Evolutionary conservation across 179 eudicot species (phyloP).

Genomic region (Heliamphora pulchella): DNA sequence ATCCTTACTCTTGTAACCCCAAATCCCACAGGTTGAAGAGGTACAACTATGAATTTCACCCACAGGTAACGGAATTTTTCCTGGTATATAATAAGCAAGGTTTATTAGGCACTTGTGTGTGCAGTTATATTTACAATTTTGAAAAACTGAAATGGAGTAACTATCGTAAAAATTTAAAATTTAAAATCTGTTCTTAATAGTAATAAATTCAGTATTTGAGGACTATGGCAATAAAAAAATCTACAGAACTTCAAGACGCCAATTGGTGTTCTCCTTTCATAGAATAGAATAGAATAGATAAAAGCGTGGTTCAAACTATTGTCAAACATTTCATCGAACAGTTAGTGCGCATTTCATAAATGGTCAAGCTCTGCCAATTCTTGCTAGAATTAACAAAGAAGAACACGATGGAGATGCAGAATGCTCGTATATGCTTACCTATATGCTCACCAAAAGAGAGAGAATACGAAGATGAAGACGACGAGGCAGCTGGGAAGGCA

Average conservation of each 20-base stretch:
- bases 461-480: neutral
- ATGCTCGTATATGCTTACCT: neutral
- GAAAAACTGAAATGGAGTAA: no score
- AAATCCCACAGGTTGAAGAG: neutral
- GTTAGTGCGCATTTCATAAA: conserved; percentile 3
- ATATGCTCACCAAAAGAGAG: neutral
- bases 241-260: no score
- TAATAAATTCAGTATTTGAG: no score
- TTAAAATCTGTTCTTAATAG: no score
- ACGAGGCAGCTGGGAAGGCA: neutral
- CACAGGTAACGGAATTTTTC: no score
- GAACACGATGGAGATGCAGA: neutral
- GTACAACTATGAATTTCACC: neutral
- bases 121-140: no score
- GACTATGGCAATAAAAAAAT: no score
- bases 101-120: no score
- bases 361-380: neutral
- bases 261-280: no score
- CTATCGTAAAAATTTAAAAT: no score
- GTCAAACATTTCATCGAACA: neutral
- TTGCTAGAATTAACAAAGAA: neutral
- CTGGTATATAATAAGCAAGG: no score
- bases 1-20: conserved; percentile 1
- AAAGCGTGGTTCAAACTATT: neutral
- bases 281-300: no score